A percentile compares a stretch with the other conserved stretches of the same genome.
phyloP scores from a whole-genome alignment of 192 early-diverging fungal genomes.

The Coemansia aciculifera region DNA sequence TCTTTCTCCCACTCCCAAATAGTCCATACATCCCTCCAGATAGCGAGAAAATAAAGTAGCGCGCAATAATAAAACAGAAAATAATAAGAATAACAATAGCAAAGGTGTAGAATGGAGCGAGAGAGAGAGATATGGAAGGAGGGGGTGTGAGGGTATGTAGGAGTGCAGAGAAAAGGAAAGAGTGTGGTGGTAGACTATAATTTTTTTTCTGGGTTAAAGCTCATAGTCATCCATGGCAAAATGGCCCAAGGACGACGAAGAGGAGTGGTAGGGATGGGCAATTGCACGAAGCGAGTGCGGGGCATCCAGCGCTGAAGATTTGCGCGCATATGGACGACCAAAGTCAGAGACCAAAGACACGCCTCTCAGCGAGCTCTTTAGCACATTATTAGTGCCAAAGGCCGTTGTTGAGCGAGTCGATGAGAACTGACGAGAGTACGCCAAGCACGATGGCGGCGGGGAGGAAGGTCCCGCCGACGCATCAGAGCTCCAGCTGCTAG shows the following conservation, averaged over 20 bases:
- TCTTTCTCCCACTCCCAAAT: conserved; percentile 9
- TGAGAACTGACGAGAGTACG: conserved; percentile 44
- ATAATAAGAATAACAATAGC: conserved; percentile 4
- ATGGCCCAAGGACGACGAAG: conserved; percentile 32
- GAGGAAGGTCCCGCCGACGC: conserved; percentile 15
- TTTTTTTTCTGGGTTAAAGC: conserved; percentile 9
- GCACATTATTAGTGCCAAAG: conserved; percentile 5
- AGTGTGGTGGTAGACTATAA: not conserved
- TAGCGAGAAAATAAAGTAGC: not conserved
- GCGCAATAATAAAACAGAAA: conserved; percentile 11
- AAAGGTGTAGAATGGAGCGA: not conserved
- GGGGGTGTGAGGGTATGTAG: not conserved
- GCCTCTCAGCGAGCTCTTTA: conserved; percentile 21
- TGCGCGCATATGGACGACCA: conserved; percentile 27
- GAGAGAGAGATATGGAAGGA: not conserved
- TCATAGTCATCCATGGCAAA: conserved; percentile 47
- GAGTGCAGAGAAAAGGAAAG: not conserved
- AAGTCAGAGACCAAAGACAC: conserved; percentile 13
- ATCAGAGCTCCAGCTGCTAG: conserved; percentile 43
- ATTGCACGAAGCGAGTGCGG: conserved; percentile 37
- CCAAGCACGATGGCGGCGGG: conserved; percentile 13
- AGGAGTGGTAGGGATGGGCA: conserved; percentile 24
- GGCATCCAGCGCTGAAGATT: conserved; percentile 18
- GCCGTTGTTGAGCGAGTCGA: conserved; percentile 41
- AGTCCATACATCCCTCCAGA: conserved; percentile 6